Evolutionary conservation across 129 eudicot genomes (phyloP), one percentile per base, ranked within the genome.

Genomic region (Flaveria brownii): DNA sequence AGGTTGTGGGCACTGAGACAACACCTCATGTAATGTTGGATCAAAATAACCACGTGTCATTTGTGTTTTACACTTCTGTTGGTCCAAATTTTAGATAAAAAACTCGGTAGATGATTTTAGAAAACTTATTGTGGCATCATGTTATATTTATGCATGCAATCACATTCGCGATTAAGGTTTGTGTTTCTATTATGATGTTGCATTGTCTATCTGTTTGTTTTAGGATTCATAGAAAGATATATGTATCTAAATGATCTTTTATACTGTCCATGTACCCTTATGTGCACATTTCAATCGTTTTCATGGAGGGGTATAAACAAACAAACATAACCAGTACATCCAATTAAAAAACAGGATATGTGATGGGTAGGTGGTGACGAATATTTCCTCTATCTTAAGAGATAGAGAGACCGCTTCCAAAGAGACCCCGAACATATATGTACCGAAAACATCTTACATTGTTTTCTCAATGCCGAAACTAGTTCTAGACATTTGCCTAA

Each of bases 1-100:
- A 14, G 42, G 80, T 67, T 67, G 67, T 54, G 68, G 69, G 55
- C 69, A 55, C 43, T 56, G 69, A 77, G 59, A 54, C 57, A 68
- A 52, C 75, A 68, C 26, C 25, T 76, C 80, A 50, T 39, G 41
- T 47, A 20, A 64, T 76, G 67, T 68, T 36, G 45, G 59, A 55
- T 77, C 18, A 42, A 67, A 68, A 56, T 5, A 10, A 14, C n/a
- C 81, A 41, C 41, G 11, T 47, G 65, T 51, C 23, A 64, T 47
- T 76, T 76, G 73, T 49, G 12, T 49, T 33, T 28, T 65, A 75
- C 30, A 64, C 36, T 9, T 49, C 0, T 50, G 25, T 49, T 39
- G 2, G 20, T 75, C 52, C 8, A 49, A 6, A 6, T 50, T 65
- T 9, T 11, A 65, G 2, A 13, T 30, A 45, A 45, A 45, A 36